Percentiles rank a stretch among this genome's conserved stretches.
phyloP scores from a whole-genome alignment of 345 rosid species.

The Salix dunnii region DNA sequence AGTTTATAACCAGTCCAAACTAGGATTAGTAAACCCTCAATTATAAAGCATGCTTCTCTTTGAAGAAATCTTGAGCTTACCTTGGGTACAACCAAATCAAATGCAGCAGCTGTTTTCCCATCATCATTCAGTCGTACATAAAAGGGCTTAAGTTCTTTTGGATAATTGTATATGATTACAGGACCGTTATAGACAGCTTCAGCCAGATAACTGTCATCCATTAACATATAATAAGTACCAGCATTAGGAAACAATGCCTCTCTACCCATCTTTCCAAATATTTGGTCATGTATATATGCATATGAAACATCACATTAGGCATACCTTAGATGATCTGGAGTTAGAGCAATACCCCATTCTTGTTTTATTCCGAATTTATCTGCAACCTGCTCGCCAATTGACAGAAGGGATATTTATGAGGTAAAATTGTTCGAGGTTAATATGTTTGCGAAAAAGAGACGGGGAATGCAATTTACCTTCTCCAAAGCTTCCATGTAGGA shows the following conservation, averaged over 20 bases:
- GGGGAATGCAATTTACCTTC: slow-evolving; percentile 36
- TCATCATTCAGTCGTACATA: slow-evolving; percentile 64
- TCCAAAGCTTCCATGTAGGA: slow-evolving; percentile 63
- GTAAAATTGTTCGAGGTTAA: not conserved
- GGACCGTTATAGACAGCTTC: slow-evolving; percentile 64
- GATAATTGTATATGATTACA: slow-evolving; percentile 57
- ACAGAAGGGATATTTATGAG: not conserved
- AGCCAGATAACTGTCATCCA: slow-evolving; percentile 56
- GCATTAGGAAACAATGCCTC: not conserved
- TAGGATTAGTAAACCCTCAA: not conserved
- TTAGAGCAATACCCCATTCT: slow-evolving; percentile 60
- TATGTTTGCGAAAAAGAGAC: not conserved
- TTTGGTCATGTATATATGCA: not conserved
- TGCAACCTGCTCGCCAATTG: slow-evolving; percentile 35
- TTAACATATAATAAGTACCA: slow-evolving; percentile 1
- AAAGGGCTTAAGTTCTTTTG: slow-evolving; percentile 64
- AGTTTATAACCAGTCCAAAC: slow-evolving; percentile 1
- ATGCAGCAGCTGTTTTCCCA: slow-evolving; percentile 78
- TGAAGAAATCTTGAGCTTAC: slow-evolving; percentile 28
- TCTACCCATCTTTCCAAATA: not conserved
- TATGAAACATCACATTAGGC: not conserved
- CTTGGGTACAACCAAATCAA: slow-evolving; percentile 82
- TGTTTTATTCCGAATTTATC: slow-evolving; percentile 53
- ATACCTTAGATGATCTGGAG: slow-evolving; percentile 79
- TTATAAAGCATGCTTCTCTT: not conserved